Evolutionary conservation across 2,329 filamentous ascomycete genomes (phyloP).

Genomic region (Harringtonia aguacate): DNA sequence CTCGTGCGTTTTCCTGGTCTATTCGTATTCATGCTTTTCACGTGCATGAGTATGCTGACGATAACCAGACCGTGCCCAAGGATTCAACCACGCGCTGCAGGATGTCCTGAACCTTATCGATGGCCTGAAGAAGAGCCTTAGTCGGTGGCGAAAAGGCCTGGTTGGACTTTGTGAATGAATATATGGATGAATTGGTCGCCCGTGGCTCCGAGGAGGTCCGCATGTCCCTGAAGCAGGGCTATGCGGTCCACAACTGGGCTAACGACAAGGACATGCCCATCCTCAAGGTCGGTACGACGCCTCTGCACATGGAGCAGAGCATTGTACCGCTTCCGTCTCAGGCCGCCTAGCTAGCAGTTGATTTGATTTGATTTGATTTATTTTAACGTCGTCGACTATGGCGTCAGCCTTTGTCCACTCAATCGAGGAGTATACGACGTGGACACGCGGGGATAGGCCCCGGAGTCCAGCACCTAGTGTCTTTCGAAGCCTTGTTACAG

Average conservation of each 20-base stretch:
- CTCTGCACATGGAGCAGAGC: constrained; percentile 4
- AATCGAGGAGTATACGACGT: no score
- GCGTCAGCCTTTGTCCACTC: no score
- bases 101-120: constrained; percentile 4
- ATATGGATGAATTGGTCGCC: constrained; percentile 1
- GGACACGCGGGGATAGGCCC: no score
- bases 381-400: no score
- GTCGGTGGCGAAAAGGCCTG: not conserved
- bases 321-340: constrained; percentile 2
- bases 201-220: constrained; percentile 4
- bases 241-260: constrained; percentile 4
- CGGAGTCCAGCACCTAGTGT: no score
- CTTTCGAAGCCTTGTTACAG: no score
- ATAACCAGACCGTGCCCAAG: constrained; percentile 1
- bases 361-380: no score
- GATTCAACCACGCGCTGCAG: constrained; percentile 3
- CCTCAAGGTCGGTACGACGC: constrained; percentile 2
- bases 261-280: constrained; percentile 3
- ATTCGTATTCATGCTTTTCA: no score
- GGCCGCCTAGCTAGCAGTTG: not conserved
- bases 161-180: constrained; percentile 2
- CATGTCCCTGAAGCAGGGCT: constrained; percentile 4
- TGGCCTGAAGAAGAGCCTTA: constrained; percentile 1
- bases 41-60: not conserved
- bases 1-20: not conserved